These are phyloP conservation scores for Leccinum ochraceum DNA, from an alignment of 768 basidiomycete species.

Conservation along the genomic window DNA sequence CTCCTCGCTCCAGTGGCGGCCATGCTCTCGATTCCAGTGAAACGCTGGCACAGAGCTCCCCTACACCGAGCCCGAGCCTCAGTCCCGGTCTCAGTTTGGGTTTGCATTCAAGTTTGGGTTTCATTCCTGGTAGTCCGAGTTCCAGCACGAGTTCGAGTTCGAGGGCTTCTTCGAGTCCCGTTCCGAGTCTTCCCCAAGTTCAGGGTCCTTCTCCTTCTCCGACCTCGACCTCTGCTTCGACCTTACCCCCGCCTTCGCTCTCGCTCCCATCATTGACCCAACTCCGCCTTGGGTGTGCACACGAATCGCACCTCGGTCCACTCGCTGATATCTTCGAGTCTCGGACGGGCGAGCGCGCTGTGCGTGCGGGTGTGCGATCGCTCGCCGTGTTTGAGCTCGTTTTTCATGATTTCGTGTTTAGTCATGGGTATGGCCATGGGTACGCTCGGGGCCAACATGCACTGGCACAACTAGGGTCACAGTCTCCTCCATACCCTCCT, in stretches of 20 bases:
- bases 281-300: conserved; percentile 25
- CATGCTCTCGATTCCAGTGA: not conserved
- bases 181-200: not conserved
- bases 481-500: not conserved
- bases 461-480: not conserved
- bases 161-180: not conserved
- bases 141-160: not conserved
- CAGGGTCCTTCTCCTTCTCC: not conserved
- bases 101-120: not conserved
- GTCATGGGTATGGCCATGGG: not conserved
- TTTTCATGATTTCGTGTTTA: conserved; percentile 25
- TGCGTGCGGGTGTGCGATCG: conserved; percentile 7
- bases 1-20: not conserved
- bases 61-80: not conserved
- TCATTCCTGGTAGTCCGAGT: not conserved
- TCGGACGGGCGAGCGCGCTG: conserved; percentile 18
- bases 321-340: conserved; percentile 21
- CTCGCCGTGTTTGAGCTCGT: conserved; percentile 24
- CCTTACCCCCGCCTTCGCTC: not conserved
- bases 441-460: not conserved
- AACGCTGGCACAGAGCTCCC: not conserved
- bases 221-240: no score
- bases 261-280: conserved; percentile 19
- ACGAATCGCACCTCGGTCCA: conserved; percentile 19
- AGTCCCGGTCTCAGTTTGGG: not conserved